Evolutionary conservation across 345 rosid species (phyloP).

Genomic region (Moricandia moricandioides): DNA sequence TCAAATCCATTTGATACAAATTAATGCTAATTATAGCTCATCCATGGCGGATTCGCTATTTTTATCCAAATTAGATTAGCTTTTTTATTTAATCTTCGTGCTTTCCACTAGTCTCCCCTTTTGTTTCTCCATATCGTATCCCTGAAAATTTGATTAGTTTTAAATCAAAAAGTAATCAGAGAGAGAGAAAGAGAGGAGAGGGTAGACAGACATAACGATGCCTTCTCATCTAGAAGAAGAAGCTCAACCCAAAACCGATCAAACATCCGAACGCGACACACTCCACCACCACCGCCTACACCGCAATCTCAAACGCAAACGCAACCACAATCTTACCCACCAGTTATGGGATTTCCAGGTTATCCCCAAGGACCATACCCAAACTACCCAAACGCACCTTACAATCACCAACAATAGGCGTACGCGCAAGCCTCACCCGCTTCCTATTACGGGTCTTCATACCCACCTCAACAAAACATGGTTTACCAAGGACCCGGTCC

Average conservation of each 20-base stretch:
- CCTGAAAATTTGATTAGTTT: neutral
- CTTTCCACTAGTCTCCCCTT: conserved; percentile 28
- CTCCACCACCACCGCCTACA: conserved; percentile 27
- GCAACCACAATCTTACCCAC: conserved; percentile 14
- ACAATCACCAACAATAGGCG: conserved; percentile 12
- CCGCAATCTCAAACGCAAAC: conserved; percentile 18
- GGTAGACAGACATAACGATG: conserved; percentile 14
- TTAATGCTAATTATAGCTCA: conserved; percentile 28
- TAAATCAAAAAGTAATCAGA: neutral
- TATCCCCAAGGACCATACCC: conserved; percentile 22
- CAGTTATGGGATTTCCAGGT: conserved; percentile 38
- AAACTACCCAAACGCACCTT: conserved; percentile 34
- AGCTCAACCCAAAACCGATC: conserved; percentile 31
- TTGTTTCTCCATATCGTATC: conserved; percentile 10
- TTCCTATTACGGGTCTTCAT: conserved; percentile 37
- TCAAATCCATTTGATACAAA: neutral
- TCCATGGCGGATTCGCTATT: conserved; percentile 30
- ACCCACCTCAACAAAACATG: conserved; percentile 29
- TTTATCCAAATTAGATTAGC: conserved; percentile 23
- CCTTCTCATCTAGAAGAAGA: conserved; percentile 36
- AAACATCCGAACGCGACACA: conserved; percentile 29
- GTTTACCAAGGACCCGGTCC: conserved; percentile 18
- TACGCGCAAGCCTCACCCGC: conserved; percentile 46
- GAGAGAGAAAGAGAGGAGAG: neutral
- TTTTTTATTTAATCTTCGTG: conserved; percentile 14